Conservation (phyloP, 179 eudicot species). For the Gypsophila paniculata region DNA sequence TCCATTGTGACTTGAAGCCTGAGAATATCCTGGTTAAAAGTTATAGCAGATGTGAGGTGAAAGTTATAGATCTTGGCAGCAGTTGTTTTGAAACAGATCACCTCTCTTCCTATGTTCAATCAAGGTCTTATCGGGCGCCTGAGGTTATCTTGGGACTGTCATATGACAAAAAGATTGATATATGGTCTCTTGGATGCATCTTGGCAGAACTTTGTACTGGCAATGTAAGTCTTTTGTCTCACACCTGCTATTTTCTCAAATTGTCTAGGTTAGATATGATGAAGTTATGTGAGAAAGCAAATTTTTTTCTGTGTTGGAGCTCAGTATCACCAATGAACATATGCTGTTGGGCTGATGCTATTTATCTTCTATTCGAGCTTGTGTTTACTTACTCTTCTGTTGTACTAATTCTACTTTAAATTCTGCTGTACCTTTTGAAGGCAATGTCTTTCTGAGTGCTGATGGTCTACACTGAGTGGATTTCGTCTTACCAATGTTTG, state of each 20-base stretch:
- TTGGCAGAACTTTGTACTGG: slow-evolving; percentile 99
- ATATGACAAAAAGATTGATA: slow-evolving; percentile 89
- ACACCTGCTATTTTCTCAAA: background rate
- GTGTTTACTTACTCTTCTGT: background rate
- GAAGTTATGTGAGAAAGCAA: background rate
- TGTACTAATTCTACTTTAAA: background rate
- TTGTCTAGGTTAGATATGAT: background rate
- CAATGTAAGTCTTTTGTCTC: slow-evolving; percentile 56
- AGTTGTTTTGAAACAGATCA: slow-evolving; percentile 98
- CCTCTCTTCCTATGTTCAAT: slow-evolving; percentile 96
- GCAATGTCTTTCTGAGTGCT: background rate
- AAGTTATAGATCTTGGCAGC: slow-evolving; percentile 98
- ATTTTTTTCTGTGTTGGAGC: background rate
- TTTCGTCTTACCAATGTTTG: slow-evolving; percentile 12
- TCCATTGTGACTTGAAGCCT: slow-evolving; percentile 98
- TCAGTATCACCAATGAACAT: background rate
- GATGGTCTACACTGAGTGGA: slow-evolving; percentile 5
- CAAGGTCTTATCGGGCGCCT: slow-evolving; percentile 96
- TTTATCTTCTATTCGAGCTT: background rate
- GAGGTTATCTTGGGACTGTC: slow-evolving; percentile 94
- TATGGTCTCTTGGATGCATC: slow-evolving; percentile 99
- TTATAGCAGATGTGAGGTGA: slow-evolving; percentile 94
- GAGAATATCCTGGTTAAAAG: slow-evolving; percentile 96
- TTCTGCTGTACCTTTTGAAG: background rate
- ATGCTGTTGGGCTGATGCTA: background rate